Evolutionary conservation across 371 early-diverging fungal species (phyloP).

Genomic region (Mycotypha africana): DNA sequence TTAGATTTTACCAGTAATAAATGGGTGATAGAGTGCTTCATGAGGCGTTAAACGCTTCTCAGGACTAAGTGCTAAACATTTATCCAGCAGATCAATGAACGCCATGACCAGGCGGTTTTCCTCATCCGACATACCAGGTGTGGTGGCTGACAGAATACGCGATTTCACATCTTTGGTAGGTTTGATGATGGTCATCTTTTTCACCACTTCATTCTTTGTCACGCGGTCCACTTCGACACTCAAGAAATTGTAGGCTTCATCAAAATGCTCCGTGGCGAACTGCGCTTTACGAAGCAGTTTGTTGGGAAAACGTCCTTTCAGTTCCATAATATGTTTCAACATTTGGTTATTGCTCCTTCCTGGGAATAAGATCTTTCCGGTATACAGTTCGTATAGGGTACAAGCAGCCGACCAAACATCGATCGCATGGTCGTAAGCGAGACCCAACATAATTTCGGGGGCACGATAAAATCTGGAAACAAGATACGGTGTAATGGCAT

Average conservation of each 20-base stretch:
- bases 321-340: constrained; percentile 90
- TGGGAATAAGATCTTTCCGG: constrained; percentile 91
- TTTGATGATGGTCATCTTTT: constrained; percentile 58
- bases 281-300: constrained; percentile 79
- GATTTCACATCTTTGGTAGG: constrained; percentile 67
- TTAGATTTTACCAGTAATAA: constrained; percentile 57
- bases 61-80: constrained; percentile 86
- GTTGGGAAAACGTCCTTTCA: constrained; percentile 85
- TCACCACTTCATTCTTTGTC: constrained; percentile 66
- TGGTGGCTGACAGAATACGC: constrained; percentile 51
- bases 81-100: constrained; percentile 83
- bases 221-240: constrained; percentile 66
- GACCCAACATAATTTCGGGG: constrained; percentile 97
- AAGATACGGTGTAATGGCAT: constrained; percentile 92
- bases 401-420: constrained; percentile 99
- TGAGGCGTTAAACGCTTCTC: constrained; percentile 87
- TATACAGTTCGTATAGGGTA: constrained; percentile 95
- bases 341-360: constrained; percentile 95
- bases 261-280: constrained; percentile 82
- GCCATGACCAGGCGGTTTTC: constrained; percentile 40
- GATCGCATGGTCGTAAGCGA: constrained; percentile 79
- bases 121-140: constrained; percentile 46
- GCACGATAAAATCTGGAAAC: constrained; percentile 98
- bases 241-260: constrained; percentile 65
- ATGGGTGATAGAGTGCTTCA: constrained; percentile 90